Evolutionary conservation across 805 yeast species (phyloP), one percentile per base, ranked within the genome.

Genomic region (Candida nonsorbophila): DNA sequence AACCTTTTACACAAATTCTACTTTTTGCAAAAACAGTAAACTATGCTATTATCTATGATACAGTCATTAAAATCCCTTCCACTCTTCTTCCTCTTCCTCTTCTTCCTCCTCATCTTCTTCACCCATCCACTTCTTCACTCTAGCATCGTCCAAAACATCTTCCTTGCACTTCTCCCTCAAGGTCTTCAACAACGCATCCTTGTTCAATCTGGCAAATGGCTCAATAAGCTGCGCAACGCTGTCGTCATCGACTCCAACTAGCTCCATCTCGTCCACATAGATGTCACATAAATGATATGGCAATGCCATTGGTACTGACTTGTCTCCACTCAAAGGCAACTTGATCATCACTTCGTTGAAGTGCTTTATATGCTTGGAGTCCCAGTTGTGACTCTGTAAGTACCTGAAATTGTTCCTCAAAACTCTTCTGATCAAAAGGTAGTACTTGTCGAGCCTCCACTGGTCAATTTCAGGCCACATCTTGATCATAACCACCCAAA

Each of bases 391-490:
- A 2, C 44, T 36, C 28, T 63, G 52, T 20, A 88, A 58, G 41
- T 77, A 71, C 41, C 62, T 67, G 42, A 92, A 64, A 42, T 73
- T 76, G 45, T 76, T 80, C 38, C 76, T 73, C 15, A 85, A 55
- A 6, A 78, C 82, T 47, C 87, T 70, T 67, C 98, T 78, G 39
- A 88, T 71, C 42, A 92, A 62, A 58, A 88, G 58, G 44, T 84
- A 75, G 56, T 71, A 92, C 59, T 92, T 92, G 58, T 92, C 96
- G 31, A 88, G 52, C 60, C 98, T 77, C 74, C 79, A 74, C 40
- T 82, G 80, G 57, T 90, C 97, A 31, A 92, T 72, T 6, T 67
- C 65, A 29, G 75, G 69, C 97, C 97, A 92, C 55, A 92, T 95
- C 33, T 77, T 67, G 36, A 72, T 62, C 45, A 87, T 72, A 11